Base-by-base conservation (phyloP, 768 basidiomycete species). In the Lactarius pseudohatsudake region DNA sequence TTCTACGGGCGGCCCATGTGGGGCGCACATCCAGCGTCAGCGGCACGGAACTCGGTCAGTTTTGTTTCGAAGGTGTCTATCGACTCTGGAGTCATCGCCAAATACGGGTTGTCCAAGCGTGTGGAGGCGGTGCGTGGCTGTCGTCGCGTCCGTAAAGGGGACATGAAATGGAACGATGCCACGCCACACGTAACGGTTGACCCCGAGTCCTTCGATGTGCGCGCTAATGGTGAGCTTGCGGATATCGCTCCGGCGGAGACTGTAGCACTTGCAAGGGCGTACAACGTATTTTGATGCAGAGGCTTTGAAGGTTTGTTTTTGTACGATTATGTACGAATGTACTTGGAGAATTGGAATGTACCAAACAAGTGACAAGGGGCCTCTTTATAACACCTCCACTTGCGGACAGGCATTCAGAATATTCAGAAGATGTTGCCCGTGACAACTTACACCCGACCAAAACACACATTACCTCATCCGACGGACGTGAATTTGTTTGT, bases 141-240 rank as follows among this genome's bases (percentile, higher is more conserved):
- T 70, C 81, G 95, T 30, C 77, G 74, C 4, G 80, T 99, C 64
- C 84, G 76, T 28, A 98, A 99, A 82, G 84, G 83, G 74, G 87
- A 94, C 73, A 96, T 98, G 93, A 98, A 97, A 78, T 92, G 87
- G 87, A 99, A 99, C 76, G 81, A 86, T 61, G 76, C 81, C 57
- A 85, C 86, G 69, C 97, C 97, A 2, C 81, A 81, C 75, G 93
- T 99, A 86, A 80, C 67, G 57, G 96, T 99, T 41, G 94, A 99
- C 74, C 90, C 97, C 1, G 96, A 98, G 79, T 91, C 80, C 56
- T 98, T 95, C 73, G 90, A 90, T 53, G 97, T 98, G 4, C 77
- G 78, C 20, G 94, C 92, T 10, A 90, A 96, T 75, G 94, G 88
- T 4, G 85, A 82, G 28, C 76, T 92, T 61, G 84, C 83, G 74